Evolutionary conservation across 192 early-diverging fungal genomes (phyloP).

Genomic region (Allomyces macrogynus): DNA sequence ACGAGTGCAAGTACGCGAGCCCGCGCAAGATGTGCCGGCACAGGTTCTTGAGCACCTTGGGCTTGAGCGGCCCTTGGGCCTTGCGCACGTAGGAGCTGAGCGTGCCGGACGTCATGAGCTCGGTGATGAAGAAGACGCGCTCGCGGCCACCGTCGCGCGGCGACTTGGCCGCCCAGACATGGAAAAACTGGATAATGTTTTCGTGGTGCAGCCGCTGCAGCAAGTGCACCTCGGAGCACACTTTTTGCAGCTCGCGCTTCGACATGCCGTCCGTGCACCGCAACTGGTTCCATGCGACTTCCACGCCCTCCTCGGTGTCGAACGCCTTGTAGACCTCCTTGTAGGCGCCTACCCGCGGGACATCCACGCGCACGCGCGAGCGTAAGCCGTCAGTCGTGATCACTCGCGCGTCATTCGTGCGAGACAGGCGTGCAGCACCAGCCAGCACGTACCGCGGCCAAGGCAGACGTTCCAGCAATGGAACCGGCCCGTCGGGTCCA

Average conservation of each 20-base stretch:
- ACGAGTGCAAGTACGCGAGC: constrained; percentile 50
- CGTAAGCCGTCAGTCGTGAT: constrained; percentile 2
- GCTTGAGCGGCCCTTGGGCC: constrained; percentile 15
- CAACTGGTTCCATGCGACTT: constrained; percentile 77
- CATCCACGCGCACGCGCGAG: constrained; percentile 1
- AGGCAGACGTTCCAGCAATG: constrained; percentile 28
- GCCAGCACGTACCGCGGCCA: constrained; percentile 9
- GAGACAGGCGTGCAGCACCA: constrained; percentile 10
- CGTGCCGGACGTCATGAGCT: constrained; percentile 71
- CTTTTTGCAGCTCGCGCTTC: constrained; percentile 46
- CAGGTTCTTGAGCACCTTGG: constrained; percentile 63
- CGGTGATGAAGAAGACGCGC: constrained; percentile 54
- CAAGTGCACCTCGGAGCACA: constrained; percentile 57
- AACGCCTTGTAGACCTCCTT: constrained; percentile 74
- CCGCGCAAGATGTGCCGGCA: constrained; percentile 58
- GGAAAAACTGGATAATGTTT: constrained; percentile 63
- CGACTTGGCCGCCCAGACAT: constrained; percentile 49
- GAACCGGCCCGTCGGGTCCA: constrained; percentile 45
- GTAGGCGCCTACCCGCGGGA: constrained; percentile 36
- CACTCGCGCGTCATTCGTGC: constrained; percentile 3
- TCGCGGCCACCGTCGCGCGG: constrained; percentile 13
- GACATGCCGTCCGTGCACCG: constrained; percentile 40
- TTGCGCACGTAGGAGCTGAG: constrained; percentile 35
- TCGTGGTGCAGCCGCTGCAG: constrained; percentile 56
- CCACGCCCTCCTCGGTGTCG: constrained; percentile 71